Conservation (phyloP, 2,329 filamentous ascomycete species). For the Curvularia spicifera region DNA sequence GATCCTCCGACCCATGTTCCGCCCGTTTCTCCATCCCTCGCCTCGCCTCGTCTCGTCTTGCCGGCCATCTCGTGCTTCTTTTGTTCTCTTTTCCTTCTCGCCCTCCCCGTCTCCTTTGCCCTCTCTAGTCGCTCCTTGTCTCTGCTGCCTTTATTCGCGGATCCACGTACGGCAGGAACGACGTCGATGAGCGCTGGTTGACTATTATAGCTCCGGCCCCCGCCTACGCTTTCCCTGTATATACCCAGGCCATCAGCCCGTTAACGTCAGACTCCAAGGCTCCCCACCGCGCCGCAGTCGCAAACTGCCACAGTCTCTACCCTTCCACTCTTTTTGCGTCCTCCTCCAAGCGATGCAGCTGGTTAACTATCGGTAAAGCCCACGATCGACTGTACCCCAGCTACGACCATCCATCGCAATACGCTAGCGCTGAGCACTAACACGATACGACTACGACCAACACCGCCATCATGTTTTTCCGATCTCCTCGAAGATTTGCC, state of each 20-base stretch:
- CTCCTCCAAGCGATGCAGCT: slow-evolving; percentile 28
- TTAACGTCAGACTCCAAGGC: slow-evolving; percentile 1
- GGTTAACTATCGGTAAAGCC: slow-evolving; percentile 21
- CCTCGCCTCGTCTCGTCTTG: slow-evolving; percentile 10
- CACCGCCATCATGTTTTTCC: slow-evolving; percentile 40
- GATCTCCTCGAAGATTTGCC: slow-evolving; percentile 49
- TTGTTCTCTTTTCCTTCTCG: background rate
- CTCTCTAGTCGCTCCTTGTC: slow-evolving; percentile 12
- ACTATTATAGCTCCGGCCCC: slow-evolving; percentile 7
- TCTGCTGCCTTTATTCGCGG: background rate
- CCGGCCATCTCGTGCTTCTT: background rate
- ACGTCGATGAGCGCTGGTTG: slow-evolving; percentile 7
- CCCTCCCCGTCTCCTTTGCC: background rate
- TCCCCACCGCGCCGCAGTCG: background rate
- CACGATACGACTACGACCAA: slow-evolving; percentile 30
- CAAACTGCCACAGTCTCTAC: slow-evolving; percentile 12
- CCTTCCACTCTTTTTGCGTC: slow-evolving; percentile 12
- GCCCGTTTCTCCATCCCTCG: slow-evolving; percentile 1
- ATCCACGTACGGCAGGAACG: slow-evolving; percentile 10
- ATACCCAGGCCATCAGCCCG: slow-evolving; percentile 1
- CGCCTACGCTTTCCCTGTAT: slow-evolving; percentile 16
- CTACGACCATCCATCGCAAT: slow-evolving; percentile 23
- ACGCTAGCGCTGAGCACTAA: slow-evolving; percentile 26
- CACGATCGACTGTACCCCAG: slow-evolving; percentile 20
- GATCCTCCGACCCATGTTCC: slow-evolving; percentile 2